phyloP scores from a whole-genome alignment of 306 rosid genomes.

The Fagus crenata region DNA sequence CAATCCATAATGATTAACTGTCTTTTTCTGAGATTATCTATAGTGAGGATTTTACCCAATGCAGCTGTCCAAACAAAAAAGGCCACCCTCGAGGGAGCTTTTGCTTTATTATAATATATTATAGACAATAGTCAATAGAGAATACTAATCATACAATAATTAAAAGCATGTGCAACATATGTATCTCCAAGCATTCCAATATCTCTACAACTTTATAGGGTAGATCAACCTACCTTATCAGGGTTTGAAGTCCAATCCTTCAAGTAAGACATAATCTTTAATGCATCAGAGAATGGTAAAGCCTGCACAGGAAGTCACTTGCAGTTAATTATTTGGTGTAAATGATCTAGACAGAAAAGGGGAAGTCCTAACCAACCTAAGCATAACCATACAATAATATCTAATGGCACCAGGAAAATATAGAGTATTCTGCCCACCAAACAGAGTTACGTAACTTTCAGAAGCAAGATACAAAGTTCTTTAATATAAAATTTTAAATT shows the following conservation, averaged over 20 bases:
- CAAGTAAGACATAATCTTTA: constrained; percentile 74
- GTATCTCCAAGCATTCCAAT: neutral
- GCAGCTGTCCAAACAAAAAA: neutral
- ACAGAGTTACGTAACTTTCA: neutral
- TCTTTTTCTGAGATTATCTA: too few relatives aligned
- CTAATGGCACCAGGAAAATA: constrained; percentile 11
- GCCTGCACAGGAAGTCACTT: constrained; percentile 54
- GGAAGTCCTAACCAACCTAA: neutral
- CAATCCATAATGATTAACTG: too few relatives aligned
- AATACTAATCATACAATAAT: neutral
- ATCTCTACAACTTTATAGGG: constrained; percentile 10
- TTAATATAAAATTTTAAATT: neutral
- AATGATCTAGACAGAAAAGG: constrained; percentile 7
- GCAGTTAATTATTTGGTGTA: constrained; percentile 16
- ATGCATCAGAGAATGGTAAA: constrained; percentile 86
- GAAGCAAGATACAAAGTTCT: neutral
- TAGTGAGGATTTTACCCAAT: too few relatives aligned
- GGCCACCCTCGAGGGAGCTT: too few relatives aligned
- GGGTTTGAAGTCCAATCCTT: constrained; percentile 80
- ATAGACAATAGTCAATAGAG: neutral
- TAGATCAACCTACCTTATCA: constrained; percentile 65
- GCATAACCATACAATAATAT: neutral
- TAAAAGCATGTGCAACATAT: neutral
- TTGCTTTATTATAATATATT: neutral
- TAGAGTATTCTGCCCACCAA: neutral